Base-by-base conservation (phyloP, 768 basidiomycete species). In the Exidia glandulosa region DNA sequence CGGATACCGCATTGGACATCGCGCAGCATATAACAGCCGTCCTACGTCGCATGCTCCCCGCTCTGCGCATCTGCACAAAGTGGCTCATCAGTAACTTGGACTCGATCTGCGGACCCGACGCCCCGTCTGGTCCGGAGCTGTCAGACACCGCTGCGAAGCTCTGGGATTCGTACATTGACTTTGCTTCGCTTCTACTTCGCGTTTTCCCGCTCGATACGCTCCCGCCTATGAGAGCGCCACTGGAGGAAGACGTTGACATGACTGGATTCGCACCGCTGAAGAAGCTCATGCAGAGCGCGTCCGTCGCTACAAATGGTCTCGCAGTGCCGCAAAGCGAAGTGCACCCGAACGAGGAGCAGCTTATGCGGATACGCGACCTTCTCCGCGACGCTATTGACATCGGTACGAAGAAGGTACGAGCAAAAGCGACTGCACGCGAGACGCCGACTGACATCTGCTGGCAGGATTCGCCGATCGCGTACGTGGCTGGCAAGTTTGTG, bases 261-360 rank as follows among this genome's bases (percentile, higher is more conserved):
- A 78, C 79, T 32, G 95, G 95, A 0, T 98, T 95, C 69, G 72
- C 87, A 32, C 96, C 96, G 12, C 74, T 98, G 56, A 82, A 82
- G 58, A 79, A 81, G 45, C 73, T 83, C 54, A 79, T 88, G 73
- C 72, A 73, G 7, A 77, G 73, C 54, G 68, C 68, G 23, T 67
- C 65, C 12, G 58, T 67, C 3, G 61, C 65, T 57, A 60, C 57
- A 30, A 64, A 65, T 45, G 65, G 63, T 30, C 66, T 62, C 30
- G 66, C 57, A 2, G 62, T 58, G 19, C 56, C 59, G 31, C 65
- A 74, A 61, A 66, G 69, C 50, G 58, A 65, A 32, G 81, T 82
- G 1, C 87, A 98, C 74, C 96, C 96, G 7, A 98, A 99, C 65
- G 94, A 90, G 61, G 93, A 95, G 75, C 90, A 94, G 65, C 73